A percentile compares a stretch with the other conserved stretches of the same genome.
phyloP scores from a whole-genome alignment of 78 protist genomes.

The Anaeramoeba flamelloides region DNA sequence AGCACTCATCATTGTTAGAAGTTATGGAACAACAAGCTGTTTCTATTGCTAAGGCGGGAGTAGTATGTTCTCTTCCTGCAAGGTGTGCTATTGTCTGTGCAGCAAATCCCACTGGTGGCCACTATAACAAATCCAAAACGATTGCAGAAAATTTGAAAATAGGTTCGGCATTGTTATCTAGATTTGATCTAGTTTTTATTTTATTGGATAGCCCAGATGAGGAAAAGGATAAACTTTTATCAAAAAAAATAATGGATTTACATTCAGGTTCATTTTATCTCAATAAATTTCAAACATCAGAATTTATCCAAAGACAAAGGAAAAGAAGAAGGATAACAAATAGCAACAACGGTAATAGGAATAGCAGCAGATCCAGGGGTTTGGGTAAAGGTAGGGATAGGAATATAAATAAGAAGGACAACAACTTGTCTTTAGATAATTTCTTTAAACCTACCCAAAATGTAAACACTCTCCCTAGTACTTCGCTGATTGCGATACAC shows the following conservation, averaged over 20 bases:
- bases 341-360: not conserved
- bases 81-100: slow-evolving; percentile 87
- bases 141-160: slow-evolving; percentile 78
- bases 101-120: slow-evolving; percentile 94
- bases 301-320: not conserved
- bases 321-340: no score
- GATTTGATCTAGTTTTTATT: slow-evolving; percentile 91
- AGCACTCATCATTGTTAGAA: slow-evolving; percentile 72
- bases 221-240: slow-evolving; percentile 56
- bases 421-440: no score
- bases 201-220: slow-evolving; percentile 69
- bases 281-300: not conserved
- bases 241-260: slow-evolving; percentile 68
- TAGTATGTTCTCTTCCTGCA: slow-evolving; percentile 83
- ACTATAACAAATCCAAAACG: slow-evolving; percentile 59
- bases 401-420: no score
- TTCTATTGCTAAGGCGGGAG: slow-evolving; percentile 91
- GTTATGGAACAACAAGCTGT: slow-evolving; percentile 97
- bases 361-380: not conserved
- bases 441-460: not conserved
- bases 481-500: not conserved
- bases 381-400: not conserved
- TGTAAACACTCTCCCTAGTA: not conserved
- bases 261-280: not conserved
- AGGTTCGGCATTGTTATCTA: slow-evolving; percentile 61